Evolutionary conservation across 495 filamentous ascomycete genomes (phyloP).

Genomic region (Penicillium odoratum): DNA sequence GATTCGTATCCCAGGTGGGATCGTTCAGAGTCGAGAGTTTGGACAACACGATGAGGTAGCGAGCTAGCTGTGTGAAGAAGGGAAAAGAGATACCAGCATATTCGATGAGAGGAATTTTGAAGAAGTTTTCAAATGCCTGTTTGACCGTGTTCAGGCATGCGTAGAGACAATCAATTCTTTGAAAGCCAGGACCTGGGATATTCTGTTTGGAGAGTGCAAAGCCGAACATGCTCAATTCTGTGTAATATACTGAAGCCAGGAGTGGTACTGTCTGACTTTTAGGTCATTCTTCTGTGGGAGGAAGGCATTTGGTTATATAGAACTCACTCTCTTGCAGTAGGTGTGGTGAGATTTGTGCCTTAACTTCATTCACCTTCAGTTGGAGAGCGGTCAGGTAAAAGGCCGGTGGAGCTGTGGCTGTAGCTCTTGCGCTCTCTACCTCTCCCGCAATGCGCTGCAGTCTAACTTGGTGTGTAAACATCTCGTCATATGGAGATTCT

Average conservation of each 20-base stretch:
- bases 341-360: too few relatives aligned
- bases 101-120: conserved; percentile 6
- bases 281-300: too few relatives aligned
- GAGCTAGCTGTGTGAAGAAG: conserved; percentile 12
- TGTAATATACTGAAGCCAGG: not conserved
- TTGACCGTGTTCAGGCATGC: conserved; percentile 19
- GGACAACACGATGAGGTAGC: conserved; percentile 16
- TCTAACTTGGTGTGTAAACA: conserved; percentile 16
- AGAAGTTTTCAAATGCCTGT: conserved; percentile 11
- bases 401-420: not conserved
- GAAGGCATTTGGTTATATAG: too few relatives aligned
- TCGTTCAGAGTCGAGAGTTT: conserved; percentile 22
- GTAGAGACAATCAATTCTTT: conserved; percentile 19
- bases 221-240: not conserved
- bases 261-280: too few relatives aligned
- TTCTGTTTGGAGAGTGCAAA: not conserved
- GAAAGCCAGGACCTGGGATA: not conserved
- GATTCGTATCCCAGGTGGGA: conserved; percentile 19
- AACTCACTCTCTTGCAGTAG: too few relatives aligned
- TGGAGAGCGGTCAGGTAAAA: too few relatives aligned
- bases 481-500: conserved; percentile 17
- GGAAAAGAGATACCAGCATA: conserved; percentile 11
- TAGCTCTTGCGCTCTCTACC: conserved; percentile 1
- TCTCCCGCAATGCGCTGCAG: conserved; percentile 18
- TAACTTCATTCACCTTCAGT: too few relatives aligned